Evolutionary conservation across 768 basidiomycete species (phyloP), one percentile per base, ranked within the genome.

Genomic region (Amanita pallidorosea): DNA sequence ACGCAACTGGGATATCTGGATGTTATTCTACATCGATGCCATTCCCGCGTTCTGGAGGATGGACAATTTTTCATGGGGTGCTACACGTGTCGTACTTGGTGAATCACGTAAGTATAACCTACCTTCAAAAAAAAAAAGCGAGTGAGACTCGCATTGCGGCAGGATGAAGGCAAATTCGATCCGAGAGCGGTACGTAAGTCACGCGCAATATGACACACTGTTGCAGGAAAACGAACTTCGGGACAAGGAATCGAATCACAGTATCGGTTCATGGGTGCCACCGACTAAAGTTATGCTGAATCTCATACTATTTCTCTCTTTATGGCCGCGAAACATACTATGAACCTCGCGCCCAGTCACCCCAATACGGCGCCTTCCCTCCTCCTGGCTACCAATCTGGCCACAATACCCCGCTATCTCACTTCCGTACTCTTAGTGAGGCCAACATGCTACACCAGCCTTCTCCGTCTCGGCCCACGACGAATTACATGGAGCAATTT

Each of bases 91-190:
- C 53, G 93, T 99, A 11, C 68, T 96, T 55, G 93, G 94, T 56
- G 95, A 98, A 67, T 77, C 94, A 98, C 64, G 91, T 93, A 63
- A 51, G 88, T 73, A 1, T 23, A 31, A 42, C 43, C 25, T 18
- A n/a, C 29, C 25, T 29, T 45, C 47, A 9, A n/a, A n/a, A n/a
- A n/a, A n/a, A n/a, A n/a, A n/a, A n/a, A 7, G 27, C 7, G 23
- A 12, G 22, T 12, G 18, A 34, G 12, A 11, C 36, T 42, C 53
- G 20, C 57, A 41, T 52, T 55, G 1, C 17, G 54, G 4, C 53
- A 93, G 91, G 96, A 98, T 57, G 95, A 98, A 66, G 95, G 95
- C 63, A 93, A 93, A 66, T 99, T 97, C 47, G 94, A 99, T 68
- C 89, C 93, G 4, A 76, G 95, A 89, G 81, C 53, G 93, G 95